Percentiles rank a stretch among this genome's conserved stretches.
Conservation (phyloP, 768 basidiomycete genomes). For the Calocybe gangraenosa region DNA sequence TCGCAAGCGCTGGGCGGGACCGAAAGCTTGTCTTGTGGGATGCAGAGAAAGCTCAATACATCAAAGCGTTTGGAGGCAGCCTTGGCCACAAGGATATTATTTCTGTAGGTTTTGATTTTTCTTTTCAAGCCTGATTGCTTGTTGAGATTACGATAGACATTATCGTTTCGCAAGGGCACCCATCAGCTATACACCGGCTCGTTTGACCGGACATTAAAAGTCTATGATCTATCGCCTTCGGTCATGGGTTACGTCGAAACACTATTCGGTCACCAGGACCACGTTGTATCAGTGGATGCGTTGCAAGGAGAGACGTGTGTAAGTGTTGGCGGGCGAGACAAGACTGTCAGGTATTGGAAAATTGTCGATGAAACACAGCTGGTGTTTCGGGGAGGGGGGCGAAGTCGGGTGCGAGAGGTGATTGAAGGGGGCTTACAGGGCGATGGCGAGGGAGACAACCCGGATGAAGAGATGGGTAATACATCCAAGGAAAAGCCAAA, state of each 20-base stretch:
- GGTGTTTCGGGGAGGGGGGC: conserved; percentile 94
- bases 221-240: conserved; percentile 67
- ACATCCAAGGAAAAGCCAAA: conserved; percentile 20
- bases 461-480: conserved; percentile 19
- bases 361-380: conserved; percentile 92
- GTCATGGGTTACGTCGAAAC: conserved; percentile 95
- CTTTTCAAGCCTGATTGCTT: conserved; percentile 1
- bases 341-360: conserved; percentile 94
- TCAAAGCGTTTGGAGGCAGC: conserved; percentile 77
- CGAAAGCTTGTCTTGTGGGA: conserved; percentile 85
- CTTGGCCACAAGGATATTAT: conserved; percentile 52
- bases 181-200: conserved; percentile 73
- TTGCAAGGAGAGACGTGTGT: conserved; percentile 82
- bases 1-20: conserved; percentile 88
- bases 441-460: conserved; percentile 51
- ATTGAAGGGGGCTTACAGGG: conserved; percentile 71
- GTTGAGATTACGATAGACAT: conserved; percentile 34
- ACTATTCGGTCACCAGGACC: conserved; percentile 95
- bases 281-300: conserved; percentile 71
- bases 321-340: conserved; percentile 86
- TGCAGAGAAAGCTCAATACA: conserved; percentile 67
- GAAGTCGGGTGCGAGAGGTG: conserved; percentile 73
- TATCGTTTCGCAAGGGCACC: conserved; percentile 76
- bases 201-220: conserved; percentile 84
- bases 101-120: conserved; percentile 22